phyloP scores from a whole-genome alignment of 345 rosid genomes.

The Eucalyptus dawsonii region DNA sequence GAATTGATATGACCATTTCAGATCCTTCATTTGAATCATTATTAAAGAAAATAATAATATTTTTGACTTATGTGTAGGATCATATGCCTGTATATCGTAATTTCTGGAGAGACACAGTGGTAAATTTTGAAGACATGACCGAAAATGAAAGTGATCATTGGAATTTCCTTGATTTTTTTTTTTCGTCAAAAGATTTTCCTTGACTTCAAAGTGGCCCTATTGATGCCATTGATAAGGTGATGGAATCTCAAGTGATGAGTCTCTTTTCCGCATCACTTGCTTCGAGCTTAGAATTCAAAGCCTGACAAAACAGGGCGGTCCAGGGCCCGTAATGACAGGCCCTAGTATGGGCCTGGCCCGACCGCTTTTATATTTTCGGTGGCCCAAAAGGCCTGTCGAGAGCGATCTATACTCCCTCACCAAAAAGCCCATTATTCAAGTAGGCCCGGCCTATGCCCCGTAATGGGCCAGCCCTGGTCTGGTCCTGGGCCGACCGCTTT shows the following conservation, averaged over 20 bases:
- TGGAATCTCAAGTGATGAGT: background rate
- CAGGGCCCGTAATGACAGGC: too few relatives aligned
- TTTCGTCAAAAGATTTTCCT: background rate
- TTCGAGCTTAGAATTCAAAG: background rate
- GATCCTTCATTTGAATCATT: too few relatives aligned
- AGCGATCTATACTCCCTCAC: background rate
- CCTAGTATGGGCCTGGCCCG: background rate
- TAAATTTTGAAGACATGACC: background rate
- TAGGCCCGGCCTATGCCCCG: background rate
- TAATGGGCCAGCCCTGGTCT: fast-evolving
- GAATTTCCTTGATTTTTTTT: background rate
- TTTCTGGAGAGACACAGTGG: background rate
- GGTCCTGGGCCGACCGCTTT: background rate
- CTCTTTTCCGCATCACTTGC: background rate
- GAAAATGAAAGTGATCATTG: background rate
- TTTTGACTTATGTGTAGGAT: background rate
- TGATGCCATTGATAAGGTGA: background rate
- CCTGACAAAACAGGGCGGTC: background rate
- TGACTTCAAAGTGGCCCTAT: background rate
- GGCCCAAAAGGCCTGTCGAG: background rate
- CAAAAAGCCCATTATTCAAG: background rate
- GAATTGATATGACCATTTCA: too few relatives aligned
- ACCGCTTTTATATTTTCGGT: background rate
- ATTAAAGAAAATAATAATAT: too few relatives aligned
- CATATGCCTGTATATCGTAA: background rate